Evolutionary conservation across 768 basidiomycete genomes (phyloP).

Genomic region (Pluteus cervinus): DNA sequence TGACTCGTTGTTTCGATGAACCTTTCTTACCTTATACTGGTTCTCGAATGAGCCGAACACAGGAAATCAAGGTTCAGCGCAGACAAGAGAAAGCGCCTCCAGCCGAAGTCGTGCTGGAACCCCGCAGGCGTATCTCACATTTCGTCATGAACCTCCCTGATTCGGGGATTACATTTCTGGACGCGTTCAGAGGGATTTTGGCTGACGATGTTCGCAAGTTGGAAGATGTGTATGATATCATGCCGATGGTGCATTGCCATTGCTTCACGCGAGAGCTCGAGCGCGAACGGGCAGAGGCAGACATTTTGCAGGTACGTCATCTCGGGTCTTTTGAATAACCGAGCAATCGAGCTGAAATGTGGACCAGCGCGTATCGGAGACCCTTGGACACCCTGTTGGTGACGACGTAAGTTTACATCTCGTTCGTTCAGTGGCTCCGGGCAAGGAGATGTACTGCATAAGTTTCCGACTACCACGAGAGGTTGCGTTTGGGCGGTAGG

Average conservation of each 20-base stretch:
- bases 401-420: conserved; percentile 53
- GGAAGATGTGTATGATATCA: conserved; percentile 44
- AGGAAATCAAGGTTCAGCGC: conserved; percentile 33
- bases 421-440: conserved; percentile 91
- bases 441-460: conserved; percentile 97
- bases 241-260: conserved; percentile 94
- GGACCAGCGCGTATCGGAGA: conserved; percentile 64
- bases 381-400: conserved; percentile 49
- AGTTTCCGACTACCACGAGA: conserved; percentile 56
- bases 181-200: conserved; percentile 78
- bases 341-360: conserved; percentile 12
- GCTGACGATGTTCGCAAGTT: conserved; percentile 28
- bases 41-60: conserved; percentile 40
- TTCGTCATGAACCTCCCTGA: conserved; percentile 99
- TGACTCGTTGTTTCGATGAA: conserved; percentile 44
- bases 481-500: conserved; percentile 25
- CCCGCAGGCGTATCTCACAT: conserved; percentile 63
- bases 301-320: conserved; percentile 72
- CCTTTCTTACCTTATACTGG: conserved; percentile 63
- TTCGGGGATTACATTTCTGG: conserved; percentile 83
- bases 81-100: conserved; percentile 22
- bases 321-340: conserved; percentile 4
- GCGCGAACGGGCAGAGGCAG: conserved; percentile 54
- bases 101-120: conserved; percentile 9
- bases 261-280: conserved; percentile 91